Evolutionary conservation across 352 stramenopile species (phyloP), one percentile per base, ranked within the genome.

Genomic region (Phytophthora fragariaefolia): DNA sequence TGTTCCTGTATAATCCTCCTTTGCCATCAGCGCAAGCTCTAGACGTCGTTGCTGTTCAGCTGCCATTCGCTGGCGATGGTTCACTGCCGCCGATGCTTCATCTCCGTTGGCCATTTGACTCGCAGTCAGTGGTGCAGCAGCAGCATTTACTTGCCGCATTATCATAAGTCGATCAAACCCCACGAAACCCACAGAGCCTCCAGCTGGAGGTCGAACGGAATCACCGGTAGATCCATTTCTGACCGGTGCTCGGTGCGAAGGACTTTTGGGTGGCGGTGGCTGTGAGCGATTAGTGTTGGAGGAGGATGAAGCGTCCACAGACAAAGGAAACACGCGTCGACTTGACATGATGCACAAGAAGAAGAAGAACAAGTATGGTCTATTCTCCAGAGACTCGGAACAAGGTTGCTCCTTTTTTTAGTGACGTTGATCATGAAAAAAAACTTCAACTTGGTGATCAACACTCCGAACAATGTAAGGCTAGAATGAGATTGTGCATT

Each of bases 1-100:
- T 4, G 78, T 93, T 18, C 77, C 71, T 0, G 64, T 79, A 52
- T 91, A 93, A 54, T 93, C 85, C 27, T 93, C 85, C 2, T 58
- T 73, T 5, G 68, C 50, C 85, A 91, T 93, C 28, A 80, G 53
- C 26, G 48, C 30, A 23, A 79, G 51, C 53, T 93, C 85, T 0
- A 63, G 58, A 8, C 84, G 71, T 20, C 84, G 79, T 12, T 71
- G 67, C 22, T 85, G 69, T 58, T 92, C 84, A 3, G 73, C 71
- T 22, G 58, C 63, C 51, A 87, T 87, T 4, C 84, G 70, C 28
- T 84, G 74, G 15, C 83, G 81, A 40, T 90, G 80, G 58, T 90
- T 91, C 45, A 90, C 80, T 2, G 78, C 80, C 6, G 84, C 84
- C 17, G 84, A 92, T 9, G 84, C 68, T 36, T 90, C 77, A 0